Evolutionary conservation across 148 eudicot species (phyloP).

Genomic region (Pharnaceum exiguum): DNA sequence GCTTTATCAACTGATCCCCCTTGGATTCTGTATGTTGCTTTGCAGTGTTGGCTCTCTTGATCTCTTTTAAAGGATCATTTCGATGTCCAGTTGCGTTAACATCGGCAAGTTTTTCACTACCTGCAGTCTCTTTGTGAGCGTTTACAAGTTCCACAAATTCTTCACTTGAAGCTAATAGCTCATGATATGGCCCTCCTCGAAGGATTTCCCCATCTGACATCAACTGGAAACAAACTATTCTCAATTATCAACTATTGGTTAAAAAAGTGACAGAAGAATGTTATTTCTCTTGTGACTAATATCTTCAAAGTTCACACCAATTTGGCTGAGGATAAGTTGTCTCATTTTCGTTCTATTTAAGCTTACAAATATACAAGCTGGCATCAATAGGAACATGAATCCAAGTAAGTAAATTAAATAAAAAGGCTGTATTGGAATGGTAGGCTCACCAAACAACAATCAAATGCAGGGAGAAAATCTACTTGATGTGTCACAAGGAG

Average conservation of each 20-base stretch:
- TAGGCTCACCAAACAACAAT: slow-evolving; percentile 68
- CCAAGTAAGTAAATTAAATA: too few species aligned
- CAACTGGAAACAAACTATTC: slow-evolving; percentile 39
- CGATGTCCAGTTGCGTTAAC: slow-evolving; percentile 24
- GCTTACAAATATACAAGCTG: too few species aligned
- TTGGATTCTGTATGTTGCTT: slow-evolving; percentile 25
- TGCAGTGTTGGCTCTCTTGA: slow-evolving; percentile 23
- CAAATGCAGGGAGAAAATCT: slow-evolving; percentile 92
- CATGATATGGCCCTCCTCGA: slow-evolving; percentile 52
- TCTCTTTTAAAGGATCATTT: slow-evolving; percentile 38
- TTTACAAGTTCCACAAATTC: slow-evolving; percentile 72
- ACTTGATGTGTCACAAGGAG: slow-evolving; percentile 95
- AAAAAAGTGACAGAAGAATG: too few species aligned
- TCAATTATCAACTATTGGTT: not conserved
- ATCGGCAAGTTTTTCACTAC: slow-evolving; percentile 44
- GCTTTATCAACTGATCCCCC: slow-evolving; percentile 68
- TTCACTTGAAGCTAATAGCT: slow-evolving; percentile 53
- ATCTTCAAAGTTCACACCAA: too few species aligned
- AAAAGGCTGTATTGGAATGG: not conserved
- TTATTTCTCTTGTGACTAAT: too few species aligned
- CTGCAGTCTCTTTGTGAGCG: slow-evolving; percentile 94
- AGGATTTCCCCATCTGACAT: slow-evolving; percentile 82
- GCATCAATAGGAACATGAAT: too few species aligned
- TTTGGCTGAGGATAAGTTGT: too few species aligned
- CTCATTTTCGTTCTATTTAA: too few species aligned